A percentile compares a stretch with the other conserved stretches of the same genome.
Evolutionary conservation across 225 moss, liverwort and hornwort species (phyloP).

Genomic region (Rhytidiadelphus loreus): DNA sequence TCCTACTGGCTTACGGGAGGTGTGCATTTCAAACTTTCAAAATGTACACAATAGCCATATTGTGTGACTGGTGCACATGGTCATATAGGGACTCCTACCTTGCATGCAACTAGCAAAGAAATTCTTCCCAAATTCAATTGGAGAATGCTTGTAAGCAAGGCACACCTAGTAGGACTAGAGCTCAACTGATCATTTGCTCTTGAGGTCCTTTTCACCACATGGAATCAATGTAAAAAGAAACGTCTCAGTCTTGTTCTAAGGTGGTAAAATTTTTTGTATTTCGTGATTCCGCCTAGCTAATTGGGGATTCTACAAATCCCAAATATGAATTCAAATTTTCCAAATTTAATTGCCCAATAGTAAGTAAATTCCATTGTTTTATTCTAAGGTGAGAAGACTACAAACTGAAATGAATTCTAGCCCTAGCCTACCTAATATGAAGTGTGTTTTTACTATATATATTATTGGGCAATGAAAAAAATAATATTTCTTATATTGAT

Average conservation of each 20-base stretch:
- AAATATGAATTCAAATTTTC: neutral
- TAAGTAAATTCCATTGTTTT: neutral
- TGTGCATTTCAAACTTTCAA: neutral
- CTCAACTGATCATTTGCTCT: neutral
- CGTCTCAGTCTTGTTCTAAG: fast-evolving
- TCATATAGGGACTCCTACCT: fast-evolving
- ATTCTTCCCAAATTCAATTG: neutral
- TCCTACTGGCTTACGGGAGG: neutral
- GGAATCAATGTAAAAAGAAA: fast-evolving
- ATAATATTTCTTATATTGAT: fast-evolving
- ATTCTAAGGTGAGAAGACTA: too few species aligned
- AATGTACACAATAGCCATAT: neutral
- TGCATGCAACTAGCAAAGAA: neutral
- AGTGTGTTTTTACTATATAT: too few species aligned
- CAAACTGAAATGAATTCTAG: too few species aligned
- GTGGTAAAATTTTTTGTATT: neutral
- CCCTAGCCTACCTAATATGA: too few species aligned
- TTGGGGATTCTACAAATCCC: neutral
- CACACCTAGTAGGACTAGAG: neutral
- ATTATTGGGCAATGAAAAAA: neutral
- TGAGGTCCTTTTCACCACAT: neutral
- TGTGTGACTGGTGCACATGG: fast-evolving
- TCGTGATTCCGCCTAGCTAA: too few species aligned
- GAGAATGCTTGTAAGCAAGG: neutral
- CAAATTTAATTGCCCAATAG: neutral